Base-by-base conservation (phyloP, 2,329 filamentous ascomycete species). In the Neobulgaria alba region DNA sequence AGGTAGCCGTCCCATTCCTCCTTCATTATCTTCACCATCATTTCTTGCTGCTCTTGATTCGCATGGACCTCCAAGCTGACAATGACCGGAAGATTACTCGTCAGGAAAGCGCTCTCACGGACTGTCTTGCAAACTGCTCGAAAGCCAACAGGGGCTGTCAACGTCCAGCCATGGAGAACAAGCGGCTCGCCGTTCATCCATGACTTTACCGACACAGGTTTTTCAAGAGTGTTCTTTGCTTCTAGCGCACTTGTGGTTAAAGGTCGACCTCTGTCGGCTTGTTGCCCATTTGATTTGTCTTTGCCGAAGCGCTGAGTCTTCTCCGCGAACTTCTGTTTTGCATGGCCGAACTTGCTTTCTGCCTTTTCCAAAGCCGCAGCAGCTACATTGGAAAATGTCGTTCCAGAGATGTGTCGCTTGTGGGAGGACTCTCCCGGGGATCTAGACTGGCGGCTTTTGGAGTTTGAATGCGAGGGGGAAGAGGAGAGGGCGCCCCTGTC, bases 11-110 rank as follows among this genome's bases (percentile, higher is more conserved):
- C 75, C 88, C 89, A 98, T 49, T 85, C 82, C 51, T 95, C 79
- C 50, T 79, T 79, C 83, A 98, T 95, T 48, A 96, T 94, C 41
- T 85, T 75, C 9, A 95, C 89, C 85, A 96, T 95, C 37, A 84
- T 73, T 49, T 87, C 79, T 61, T 98, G 92, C 61, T 96, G 90
- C 39, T 85, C 77, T 1, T 73, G 67, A 46, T 82, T 77, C 10
- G 87, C 82, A 61, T 96, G 90, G 0, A 96, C 85, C 62, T 98
- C 92, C 4, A 96, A 71, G 59, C 88, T 95, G 50, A 96, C 77
- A 43, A 96, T 93, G 29, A 98, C 68, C 1, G 92, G 92, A 15
- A 95, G 68, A 38, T 84, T 75, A 45, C 77, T 89, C 5, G 68
- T 73, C 19, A 76, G 67, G 54, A 96, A 96, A 0, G 87, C 89